phyloP scores from a whole-genome alignment of 148 eudicot genomes.

The Camellia granthamiana region DNA sequence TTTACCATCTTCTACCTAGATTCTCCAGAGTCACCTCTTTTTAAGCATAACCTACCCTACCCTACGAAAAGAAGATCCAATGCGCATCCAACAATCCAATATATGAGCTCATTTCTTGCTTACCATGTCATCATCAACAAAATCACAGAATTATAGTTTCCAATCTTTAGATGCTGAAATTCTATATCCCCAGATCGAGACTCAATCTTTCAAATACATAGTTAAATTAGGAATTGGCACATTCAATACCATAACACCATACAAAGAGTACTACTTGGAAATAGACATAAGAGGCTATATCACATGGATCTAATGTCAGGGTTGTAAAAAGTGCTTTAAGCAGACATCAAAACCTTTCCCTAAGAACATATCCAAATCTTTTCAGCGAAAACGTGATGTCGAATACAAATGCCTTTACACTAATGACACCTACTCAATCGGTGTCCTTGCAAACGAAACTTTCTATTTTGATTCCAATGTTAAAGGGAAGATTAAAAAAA shows the following conservation, averaged over 20 bases:
- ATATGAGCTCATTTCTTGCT: background rate
- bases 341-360: background rate
- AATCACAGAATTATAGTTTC: too few species aligned
- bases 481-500: background rate
- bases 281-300: background rate
- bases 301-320: background rate
- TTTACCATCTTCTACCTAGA: too few species aligned
- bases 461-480: background rate
- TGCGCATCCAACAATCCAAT: background rate
- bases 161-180: background rate
- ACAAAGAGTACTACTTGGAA: background rate
- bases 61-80: background rate
- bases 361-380: background rate
- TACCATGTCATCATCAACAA: background rate
- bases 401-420: background rate
- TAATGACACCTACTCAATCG: background rate
- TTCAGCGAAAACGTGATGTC: background rate
- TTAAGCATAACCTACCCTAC: too few species aligned
- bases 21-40: too few species aligned
- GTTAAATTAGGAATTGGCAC: background rate
- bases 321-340: background rate
- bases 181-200: background rate
- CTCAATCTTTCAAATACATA: background rate
- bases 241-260: background rate
- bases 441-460: background rate